phyloP scores from a whole-genome alignment of 1,284 basidiomycete species.

The Apiotrichum gamsii region DNA sequence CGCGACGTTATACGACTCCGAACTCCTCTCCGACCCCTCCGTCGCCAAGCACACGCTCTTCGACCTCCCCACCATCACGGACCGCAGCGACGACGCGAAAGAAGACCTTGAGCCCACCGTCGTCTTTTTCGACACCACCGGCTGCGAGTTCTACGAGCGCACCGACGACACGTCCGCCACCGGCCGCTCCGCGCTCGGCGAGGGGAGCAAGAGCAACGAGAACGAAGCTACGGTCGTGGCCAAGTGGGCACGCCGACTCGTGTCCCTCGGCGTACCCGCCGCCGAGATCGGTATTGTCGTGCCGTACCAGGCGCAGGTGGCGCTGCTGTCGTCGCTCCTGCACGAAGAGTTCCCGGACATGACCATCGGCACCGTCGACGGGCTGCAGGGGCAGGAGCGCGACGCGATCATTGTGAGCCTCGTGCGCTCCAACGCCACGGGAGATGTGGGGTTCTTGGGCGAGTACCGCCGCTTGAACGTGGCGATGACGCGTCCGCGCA shows the following conservation, averaged over 20 bases:
- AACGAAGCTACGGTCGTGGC: constrained; percentile 84
- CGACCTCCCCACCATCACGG: constrained; percentile 58
- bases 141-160: constrained; percentile 83
- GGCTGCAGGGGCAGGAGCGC: constrained; percentile 81
- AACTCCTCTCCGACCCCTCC: constrained; percentile 63
- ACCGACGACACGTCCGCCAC: constrained; percentile 48
- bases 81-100: constrained; percentile 56
- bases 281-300: constrained; percentile 83
- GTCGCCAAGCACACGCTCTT: constrained; percentile 66
- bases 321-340: constrained; percentile 65
- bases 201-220: constrained; percentile 84
- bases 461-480: constrained; percentile 87
- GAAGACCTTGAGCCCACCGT: constrained; percentile 70
- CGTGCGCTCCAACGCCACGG: constrained; percentile 73
- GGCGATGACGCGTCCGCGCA: constrained; percentile 85
- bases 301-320: constrained; percentile 91
- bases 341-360: constrained; percentile 65
- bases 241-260: constrained; percentile 71
- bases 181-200: constrained; percentile 52
- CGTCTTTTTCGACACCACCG: constrained; percentile 89
- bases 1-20: constrained; percentile 66
- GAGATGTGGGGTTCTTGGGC: constrained; percentile 85
- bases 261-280: constrained; percentile 63
- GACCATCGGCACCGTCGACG: constrained; percentile 86
- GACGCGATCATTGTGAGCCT: constrained; percentile 76